Evolutionary conservation across 306 rosid species (phyloP), one percentile per base, ranked within the genome.

Genomic region (Oxytropis ochrocephala): DNA sequence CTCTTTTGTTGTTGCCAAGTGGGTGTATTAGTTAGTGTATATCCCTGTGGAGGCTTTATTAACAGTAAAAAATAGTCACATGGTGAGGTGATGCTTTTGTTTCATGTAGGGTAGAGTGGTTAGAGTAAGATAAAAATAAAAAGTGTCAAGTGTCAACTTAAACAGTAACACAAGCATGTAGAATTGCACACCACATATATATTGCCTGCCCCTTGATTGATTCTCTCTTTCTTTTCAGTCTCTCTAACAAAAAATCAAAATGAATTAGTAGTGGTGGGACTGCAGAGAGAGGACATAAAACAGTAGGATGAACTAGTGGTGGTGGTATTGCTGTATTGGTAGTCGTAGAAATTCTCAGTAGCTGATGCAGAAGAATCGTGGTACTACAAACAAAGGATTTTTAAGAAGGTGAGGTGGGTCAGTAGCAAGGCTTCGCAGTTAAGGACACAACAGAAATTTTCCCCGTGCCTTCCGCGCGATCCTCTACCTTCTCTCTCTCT

Each of bases 401-500:
- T 1, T 17, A 67, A 70, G 46, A 27, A 6, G 7, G 8, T 2
- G 39, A 1, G 27, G 57, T 46, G 38, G 55, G 50, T 4, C 9
- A 24, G 67, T 64, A 67, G n/a, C n/a, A n/a, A n/a, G 79, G 53
- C 69, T 77, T 71, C 36, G 0, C 16, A 43, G 46, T 56, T 30
- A 49, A 51, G 24, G 24, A 62, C 17, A 62, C 54, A 55, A 64
- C 77, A 57, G 7, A 60, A 64, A 56, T 57, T 49, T 33, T 55
- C 88, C 75, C 97, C 97, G 96, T 80, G 83, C 87, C 73, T 82
- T 84, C 80, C 92, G 97, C 92, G 95, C 79, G 96, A 74, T 67
- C 54, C 83, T 65, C 78, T 33, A 6, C 75, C 5, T 33, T 5
- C 8, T 43, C 21, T n/a, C n/a, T n/a, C n/a, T 29, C 67, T 57